Conservation (phyloP, 805 yeast species). For the Candida nemodendra region DNA sequence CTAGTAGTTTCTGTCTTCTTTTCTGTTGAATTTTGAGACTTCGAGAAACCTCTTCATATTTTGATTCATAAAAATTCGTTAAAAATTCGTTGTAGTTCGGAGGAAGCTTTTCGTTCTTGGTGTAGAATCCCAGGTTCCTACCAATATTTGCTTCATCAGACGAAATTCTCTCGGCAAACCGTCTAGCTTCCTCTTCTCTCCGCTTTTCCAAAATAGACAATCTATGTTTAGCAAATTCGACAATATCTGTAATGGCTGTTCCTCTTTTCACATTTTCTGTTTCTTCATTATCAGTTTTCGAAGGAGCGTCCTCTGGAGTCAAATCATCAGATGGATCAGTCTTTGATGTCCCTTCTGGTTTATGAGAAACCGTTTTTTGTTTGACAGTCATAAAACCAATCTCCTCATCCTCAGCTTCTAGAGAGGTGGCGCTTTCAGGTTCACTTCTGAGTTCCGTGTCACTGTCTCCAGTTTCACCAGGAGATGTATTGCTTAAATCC, state of each 20-base stretch:
- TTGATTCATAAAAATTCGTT: slow-evolving; percentile 14
- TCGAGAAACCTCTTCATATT: slow-evolving; percentile 21
- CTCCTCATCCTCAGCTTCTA: slow-evolving; percentile 7
- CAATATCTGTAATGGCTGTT: slow-evolving; percentile 40
- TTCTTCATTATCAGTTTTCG: slow-evolving; percentile 4
- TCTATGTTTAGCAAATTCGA: slow-evolving; percentile 53
- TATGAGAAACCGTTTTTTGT: background rate
- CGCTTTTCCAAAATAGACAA: slow-evolving; percentile 36
- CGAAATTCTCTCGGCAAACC: slow-evolving; percentile 30
- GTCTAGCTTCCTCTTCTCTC: slow-evolving; percentile 33
- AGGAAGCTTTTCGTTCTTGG: slow-evolving; percentile 23
- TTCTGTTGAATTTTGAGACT: slow-evolving; percentile 35
- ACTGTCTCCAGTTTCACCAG: slow-evolving; percentile 11
- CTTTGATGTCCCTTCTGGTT: no score
- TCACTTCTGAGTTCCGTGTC: slow-evolving; percentile 19
- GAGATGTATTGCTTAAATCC: slow-evolving; percentile 19
- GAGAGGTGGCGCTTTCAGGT: background rate
- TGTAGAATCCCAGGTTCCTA: slow-evolving; percentile 32
- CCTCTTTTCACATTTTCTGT: slow-evolving; percentile 3
- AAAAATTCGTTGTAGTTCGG: slow-evolving; percentile 21
- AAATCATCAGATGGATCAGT: background rate
- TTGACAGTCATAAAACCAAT: background rate
- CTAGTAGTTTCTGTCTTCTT: slow-evolving; percentile 28
- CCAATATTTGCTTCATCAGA: slow-evolving; percentile 34
- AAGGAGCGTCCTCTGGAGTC: background rate